Evolutionary conservation across 2,329 filamentous ascomycete species (phyloP).

Genomic region (Zarea fungicola): DNA sequence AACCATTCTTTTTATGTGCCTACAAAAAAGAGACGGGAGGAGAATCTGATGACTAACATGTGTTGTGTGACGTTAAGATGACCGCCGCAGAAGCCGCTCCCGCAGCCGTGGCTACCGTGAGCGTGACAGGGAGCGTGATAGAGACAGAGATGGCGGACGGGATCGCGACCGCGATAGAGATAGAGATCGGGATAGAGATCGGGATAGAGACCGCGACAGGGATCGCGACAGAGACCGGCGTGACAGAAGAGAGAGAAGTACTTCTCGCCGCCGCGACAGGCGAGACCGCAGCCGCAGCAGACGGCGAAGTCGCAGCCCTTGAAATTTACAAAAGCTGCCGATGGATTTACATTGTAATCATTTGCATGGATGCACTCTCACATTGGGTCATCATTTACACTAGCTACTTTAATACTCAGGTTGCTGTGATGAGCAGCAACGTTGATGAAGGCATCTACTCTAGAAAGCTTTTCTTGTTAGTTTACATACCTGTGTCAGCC

Average conservation of each 20-base stretch:
- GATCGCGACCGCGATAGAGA: conserved; percentile 27
- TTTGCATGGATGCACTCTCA: too few species aligned
- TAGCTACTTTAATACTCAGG: too few species aligned
- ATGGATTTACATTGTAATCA: neutral
- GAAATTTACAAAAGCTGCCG: conserved; percentile 8
- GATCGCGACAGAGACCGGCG: conserved; percentile 15
- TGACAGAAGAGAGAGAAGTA: conserved; percentile 26
- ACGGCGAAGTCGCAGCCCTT: conserved; percentile 35
- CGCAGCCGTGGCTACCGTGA: conserved; percentile 31
- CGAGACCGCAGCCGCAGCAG: conserved; percentile 34
- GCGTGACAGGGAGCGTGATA: conserved; percentile 24
- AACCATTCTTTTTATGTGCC: conserved; percentile 23
- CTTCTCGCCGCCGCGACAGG: conserved; percentile 30
- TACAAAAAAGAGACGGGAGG: too few species aligned
- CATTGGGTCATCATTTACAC: too few species aligned
- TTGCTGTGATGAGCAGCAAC: too few species aligned
- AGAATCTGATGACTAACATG: conserved; percentile 37
- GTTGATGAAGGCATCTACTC: too few species aligned
- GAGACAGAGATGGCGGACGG: conserved; percentile 21
- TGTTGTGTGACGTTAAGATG: conserved; percentile 38
- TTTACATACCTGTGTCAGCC: too few species aligned
- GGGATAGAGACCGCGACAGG: conserved; percentile 19
- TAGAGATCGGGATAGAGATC: conserved; percentile 25
- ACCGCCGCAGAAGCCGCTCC: conserved; percentile 32
- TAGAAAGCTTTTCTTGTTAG: too few species aligned